Evolutionary conservation across 345 rosid genomes (phyloP).

Genomic region (Euphorbia tirucalli): DNA sequence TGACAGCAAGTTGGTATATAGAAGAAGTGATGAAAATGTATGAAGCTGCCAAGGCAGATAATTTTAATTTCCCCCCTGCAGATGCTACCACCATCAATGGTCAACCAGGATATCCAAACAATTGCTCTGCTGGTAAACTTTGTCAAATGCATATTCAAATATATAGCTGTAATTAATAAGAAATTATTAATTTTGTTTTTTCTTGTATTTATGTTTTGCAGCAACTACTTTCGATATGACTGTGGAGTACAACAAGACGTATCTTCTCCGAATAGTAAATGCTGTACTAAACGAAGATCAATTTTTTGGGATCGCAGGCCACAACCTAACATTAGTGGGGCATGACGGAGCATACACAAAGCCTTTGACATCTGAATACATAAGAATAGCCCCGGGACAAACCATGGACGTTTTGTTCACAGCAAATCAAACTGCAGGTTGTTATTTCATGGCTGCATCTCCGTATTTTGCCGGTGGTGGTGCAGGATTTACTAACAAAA

Average conservation of each 20-base stretch:
- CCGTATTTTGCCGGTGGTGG: constrained; percentile 38
- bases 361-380: constrained; percentile 31
- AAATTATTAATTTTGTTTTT: too few relatives aligned
- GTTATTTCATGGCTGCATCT: constrained; percentile 77
- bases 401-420: constrained; percentile 69
- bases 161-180: too few relatives aligned
- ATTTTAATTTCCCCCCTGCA: constrained; percentile 40
- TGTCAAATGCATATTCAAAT: too few relatives aligned
- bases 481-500: constrained; percentile 57
- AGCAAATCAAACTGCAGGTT: constrained; percentile 61
- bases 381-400: constrained; percentile 73
- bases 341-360: constrained; percentile 35
- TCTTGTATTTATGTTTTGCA: constrained; percentile 9
- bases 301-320: constrained; percentile 34
- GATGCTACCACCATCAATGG: constrained; percentile 42
- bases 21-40: constrained; percentile 29
- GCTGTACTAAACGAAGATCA: constrained; percentile 30
- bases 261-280: constrained; percentile 38
- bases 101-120: constrained; percentile 34
- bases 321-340: constrained; percentile 35
- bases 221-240: constrained; percentile 27
- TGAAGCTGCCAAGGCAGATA: constrained; percentile 12
- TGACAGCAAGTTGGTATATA: constrained; percentile 35
- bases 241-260: constrained; percentile 29
- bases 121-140: constrained; percentile 26